Evolutionary conservation across 768 basidiomycete species (phyloP).

Genomic region (Russula virescens): DNA sequence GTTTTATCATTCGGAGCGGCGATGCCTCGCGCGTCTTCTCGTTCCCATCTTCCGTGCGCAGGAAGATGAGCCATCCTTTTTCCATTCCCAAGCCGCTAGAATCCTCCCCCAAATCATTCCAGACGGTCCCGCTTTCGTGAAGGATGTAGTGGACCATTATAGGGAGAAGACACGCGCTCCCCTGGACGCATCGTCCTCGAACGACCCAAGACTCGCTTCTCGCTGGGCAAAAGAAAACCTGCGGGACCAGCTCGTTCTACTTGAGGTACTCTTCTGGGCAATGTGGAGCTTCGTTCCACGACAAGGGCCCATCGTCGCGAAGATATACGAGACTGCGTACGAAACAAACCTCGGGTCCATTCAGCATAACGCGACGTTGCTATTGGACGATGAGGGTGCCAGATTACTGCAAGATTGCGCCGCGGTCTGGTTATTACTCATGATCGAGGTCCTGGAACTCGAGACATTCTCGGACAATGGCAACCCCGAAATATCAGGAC

Average conservation of each 20-base stretch:
- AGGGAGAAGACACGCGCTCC: slow-evolving; percentile 44
- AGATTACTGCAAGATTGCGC: slow-evolving; percentile 63
- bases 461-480: slow-evolving; percentile 57
- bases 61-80: slow-evolving; percentile 48
- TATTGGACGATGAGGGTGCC: slow-evolving; percentile 69
- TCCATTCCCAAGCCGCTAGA: slow-evolving; percentile 49
- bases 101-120: slow-evolving; percentile 56
- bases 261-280: slow-evolving; percentile 86
- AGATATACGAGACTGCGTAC: slow-evolving; percentile 61
- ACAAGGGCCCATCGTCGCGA: slow-evolving; percentile 54
- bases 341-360: slow-evolving; percentile 54
- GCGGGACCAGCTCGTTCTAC: slow-evolving; percentile 70
- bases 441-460: slow-evolving; percentile 73
- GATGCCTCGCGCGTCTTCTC: slow-evolving; percentile 61
- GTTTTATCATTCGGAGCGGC: slow-evolving; percentile 78
- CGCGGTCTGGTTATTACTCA: slow-evolving; percentile 72
- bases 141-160: slow-evolving; percentile 57
- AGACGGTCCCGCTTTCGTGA: slow-evolving; percentile 58
- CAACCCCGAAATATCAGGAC: slow-evolving; percentile 45
- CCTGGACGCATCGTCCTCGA: slow-evolving; percentile 41
- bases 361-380: slow-evolving; percentile 57
- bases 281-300: slow-evolving; percentile 75
- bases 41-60: slow-evolving; percentile 72
- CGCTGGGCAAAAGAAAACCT: slow-evolving; percentile 68
- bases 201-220: slow-evolving; percentile 54